A percentile compares a stretch with the other conserved stretches of the same genome.
These are phyloP conservation scores for Pyronema domesticum DNA, from an alignment of 495 filamentous ascomycete species.

Conservation along the genomic window DNA sequence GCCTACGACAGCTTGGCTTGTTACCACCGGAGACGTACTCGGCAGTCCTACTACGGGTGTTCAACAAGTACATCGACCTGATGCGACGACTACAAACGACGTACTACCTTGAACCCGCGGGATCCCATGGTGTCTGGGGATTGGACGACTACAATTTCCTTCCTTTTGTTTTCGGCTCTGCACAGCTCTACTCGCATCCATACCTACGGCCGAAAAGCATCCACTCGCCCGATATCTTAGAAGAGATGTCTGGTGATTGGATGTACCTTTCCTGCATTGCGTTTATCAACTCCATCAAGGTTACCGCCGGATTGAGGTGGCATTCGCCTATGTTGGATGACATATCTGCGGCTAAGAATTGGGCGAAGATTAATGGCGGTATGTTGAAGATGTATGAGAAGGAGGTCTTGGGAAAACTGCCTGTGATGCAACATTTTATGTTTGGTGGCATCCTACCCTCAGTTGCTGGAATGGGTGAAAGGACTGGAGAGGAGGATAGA, in stretches of 20 bases:
- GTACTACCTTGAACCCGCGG: conserved; percentile 91
- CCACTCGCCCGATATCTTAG: conserved; percentile 67
- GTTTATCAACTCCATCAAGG: conserved; percentile 93
- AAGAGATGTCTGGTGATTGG: conserved; percentile 43
- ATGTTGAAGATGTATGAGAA: conserved; percentile 93
- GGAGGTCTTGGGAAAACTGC: conserved; percentile 82
- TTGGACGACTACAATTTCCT: conserved; percentile 96
- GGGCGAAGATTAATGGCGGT: conserved; percentile 80
- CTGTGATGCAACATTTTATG: conserved; percentile 97
- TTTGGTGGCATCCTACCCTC: conserved; percentile 76
- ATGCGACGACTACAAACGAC: conserved; percentile 68
- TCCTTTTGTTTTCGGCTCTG: conserved; percentile 84
- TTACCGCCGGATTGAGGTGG: conserved; percentile 86
- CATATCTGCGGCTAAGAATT: conserved; percentile 78
- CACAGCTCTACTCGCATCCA: conserved; percentile 71
- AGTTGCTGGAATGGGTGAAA: conserved; percentile 55
- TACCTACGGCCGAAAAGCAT: conserved; percentile 76
- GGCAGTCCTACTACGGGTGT: conserved; percentile 54
- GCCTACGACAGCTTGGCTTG: conserved; percentile 61
- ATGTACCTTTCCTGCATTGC: conserved; percentile 81
- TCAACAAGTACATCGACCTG: conserved; percentile 60
- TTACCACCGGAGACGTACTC: conserved; percentile 48
- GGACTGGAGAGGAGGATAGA: conserved; percentile 30
- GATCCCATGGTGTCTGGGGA: conserved; percentile 92
- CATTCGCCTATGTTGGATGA: conserved; percentile 98